Base-by-base conservation (phyloP, 345 rosid species). In the Eucalyptus polybractea region DNA sequence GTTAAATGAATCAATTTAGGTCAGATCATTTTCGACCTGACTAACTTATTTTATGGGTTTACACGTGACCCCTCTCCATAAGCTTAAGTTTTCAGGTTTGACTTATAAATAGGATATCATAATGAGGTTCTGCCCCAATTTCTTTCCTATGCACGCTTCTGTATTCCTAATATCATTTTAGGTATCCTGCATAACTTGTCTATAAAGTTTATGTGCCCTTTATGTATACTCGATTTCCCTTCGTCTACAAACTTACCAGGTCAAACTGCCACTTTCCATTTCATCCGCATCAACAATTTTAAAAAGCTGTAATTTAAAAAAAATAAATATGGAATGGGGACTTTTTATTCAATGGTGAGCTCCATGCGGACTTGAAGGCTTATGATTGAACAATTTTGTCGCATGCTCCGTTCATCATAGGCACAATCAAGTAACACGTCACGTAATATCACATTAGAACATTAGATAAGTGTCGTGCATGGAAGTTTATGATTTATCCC, bases 11-110 rank as follows among this genome's bases (percentile, higher is more conserved):
- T 56, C 29, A 4, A 56, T 24, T 56, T 9, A 24, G 3, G 6
- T 24, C 1, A 1, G 0, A 22, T 24, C 62, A 56, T 56, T 56
- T 25, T 56, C 3, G 1, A 25, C 62, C 3, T 2, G 3, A 56
- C 29, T 10, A 22, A 0, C 29, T 24, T 10, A 3, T 56, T 56
- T 56, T 1, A 56, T 19, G 29, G 29, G 29, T 56, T 9, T 29
- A 62, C 15, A 10, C 9, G 1, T 6, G 31, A 6, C 8, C 3
- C 5, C 76, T n/a, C 19, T 65, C 21, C 37, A 14, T 7, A 14
- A 65, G 16, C 10, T 14, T 65, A 65, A 14, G 21, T 31, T n/a
- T n/a, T n/a, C 37, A 7, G 3, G 37, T n/a, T 65, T 13, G 19
- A 37, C 14, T 76, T 19, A 40, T 37, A 5, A 40, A 21, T 10